phyloP scores from a whole-genome alignment of 331 rosid genomes.

The Quercus tomentella region DNA sequence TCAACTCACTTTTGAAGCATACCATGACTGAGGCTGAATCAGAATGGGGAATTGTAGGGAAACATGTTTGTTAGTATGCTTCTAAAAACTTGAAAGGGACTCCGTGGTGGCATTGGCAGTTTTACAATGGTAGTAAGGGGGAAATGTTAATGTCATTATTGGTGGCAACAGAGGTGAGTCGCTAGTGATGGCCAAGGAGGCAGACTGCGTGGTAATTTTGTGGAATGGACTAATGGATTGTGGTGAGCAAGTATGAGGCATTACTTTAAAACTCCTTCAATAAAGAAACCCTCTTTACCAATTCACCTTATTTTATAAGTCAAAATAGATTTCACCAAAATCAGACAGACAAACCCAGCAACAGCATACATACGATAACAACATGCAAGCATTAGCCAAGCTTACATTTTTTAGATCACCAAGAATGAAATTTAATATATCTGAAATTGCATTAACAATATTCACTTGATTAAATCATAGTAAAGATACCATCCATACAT shows the following conservation, averaged over 20 bases:
- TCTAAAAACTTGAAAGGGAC: not conserved
- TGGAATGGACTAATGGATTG: too few species aligned
- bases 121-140: not conserved
- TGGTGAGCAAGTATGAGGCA: too few species aligned
- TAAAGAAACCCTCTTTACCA: not conserved
- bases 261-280: not conserved
- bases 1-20: not conserved
- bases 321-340: not conserved
- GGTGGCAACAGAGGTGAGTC: not conserved
- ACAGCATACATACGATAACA: too few species aligned
- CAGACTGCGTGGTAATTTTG: too few species aligned
- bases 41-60: too few species aligned
- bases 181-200: too few species aligned
- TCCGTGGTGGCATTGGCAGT: not conserved
- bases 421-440: not conserved
- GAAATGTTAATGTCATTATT: not conserved
- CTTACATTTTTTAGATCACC: not conserved
- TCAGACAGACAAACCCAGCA: not conserved
- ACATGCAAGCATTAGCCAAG: too few species aligned
- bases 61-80: not conserved
- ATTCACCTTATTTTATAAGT: not conserved
- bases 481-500: not conserved
- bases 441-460: not conserved
- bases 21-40: not conserved
- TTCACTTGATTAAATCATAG: not conserved